Evolutionary conservation across 805 yeast genomes (phyloP).

Genomic region (Naumovozyma castellii): DNA sequence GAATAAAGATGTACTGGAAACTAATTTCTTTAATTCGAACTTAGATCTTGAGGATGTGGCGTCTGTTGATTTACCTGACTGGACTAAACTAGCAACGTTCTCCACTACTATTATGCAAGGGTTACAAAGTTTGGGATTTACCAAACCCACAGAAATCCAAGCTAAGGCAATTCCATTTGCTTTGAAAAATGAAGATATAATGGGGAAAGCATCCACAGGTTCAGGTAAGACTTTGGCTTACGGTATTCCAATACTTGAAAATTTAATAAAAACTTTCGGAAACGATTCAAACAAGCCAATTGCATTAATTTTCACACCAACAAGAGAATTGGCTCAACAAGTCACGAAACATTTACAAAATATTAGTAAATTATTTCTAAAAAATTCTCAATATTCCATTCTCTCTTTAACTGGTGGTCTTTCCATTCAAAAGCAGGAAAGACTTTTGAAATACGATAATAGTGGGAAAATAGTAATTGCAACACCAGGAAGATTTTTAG

Average conservation of each 20-base stretch:
- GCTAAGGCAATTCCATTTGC: conserved; percentile 64
- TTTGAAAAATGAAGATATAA: conserved; percentile 63
- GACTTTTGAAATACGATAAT: conserved; percentile 54
- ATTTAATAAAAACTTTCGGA: conserved; percentile 26
- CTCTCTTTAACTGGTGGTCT: conserved; percentile 89
- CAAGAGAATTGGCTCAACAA: conserved; percentile 93
- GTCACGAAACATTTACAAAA: conserved; percentile 69
- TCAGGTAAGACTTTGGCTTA: conserved; percentile 96
- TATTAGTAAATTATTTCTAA: conserved; percentile 31
- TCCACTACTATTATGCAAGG: conserved; percentile 55
- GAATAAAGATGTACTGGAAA: conserved; percentile 16
- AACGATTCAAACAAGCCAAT: conserved; percentile 37
- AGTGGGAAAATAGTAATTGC: conserved; percentile 78
- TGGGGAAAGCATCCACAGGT: conserved; percentile 96
- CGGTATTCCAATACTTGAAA: conserved; percentile 84
- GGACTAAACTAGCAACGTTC: conserved; percentile 39
- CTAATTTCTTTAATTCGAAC: conserved; percentile 22
- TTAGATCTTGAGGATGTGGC: conserved; percentile 22
- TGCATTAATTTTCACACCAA: conserved; percentile 85
- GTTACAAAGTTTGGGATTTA: conserved; percentile 47
- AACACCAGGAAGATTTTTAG: conserved; percentile 90
- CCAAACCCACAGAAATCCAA: conserved; percentile 79
- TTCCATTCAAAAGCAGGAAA: conserved; percentile 85
- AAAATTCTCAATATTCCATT: conserved; percentile 49
- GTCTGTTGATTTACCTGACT: conserved; percentile 47